A percentile compares a stretch with the other conserved stretches of the same genome.
Conservation (phyloP, 257 asterid species). For the Solanum microdontum region DNA sequence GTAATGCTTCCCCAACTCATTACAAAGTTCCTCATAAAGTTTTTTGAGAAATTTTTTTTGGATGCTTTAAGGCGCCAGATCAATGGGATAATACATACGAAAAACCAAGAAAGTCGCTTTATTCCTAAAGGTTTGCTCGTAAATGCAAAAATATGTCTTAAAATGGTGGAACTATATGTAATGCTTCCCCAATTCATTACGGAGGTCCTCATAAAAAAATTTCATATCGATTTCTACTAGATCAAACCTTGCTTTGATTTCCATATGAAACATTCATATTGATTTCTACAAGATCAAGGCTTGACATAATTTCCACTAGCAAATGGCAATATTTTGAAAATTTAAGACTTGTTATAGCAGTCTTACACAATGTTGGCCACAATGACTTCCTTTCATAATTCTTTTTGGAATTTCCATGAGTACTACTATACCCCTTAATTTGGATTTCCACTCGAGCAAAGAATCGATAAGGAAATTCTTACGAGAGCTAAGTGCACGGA, state of each 20-base stretch:
- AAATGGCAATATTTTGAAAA: conserved; percentile 84
- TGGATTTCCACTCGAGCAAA: conserved; percentile 48
- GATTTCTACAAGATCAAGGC: conserved; percentile 53
- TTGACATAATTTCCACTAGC: conserved; percentile 75
- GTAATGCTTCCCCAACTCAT: neutral
- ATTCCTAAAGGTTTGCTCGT: neutral
- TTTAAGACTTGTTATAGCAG: conserved; percentile 58
- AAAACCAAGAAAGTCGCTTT: neutral
- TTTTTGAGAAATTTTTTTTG: too few species aligned
- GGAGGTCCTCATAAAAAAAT: neutral
- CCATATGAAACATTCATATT: neutral
- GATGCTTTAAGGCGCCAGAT: neutral
- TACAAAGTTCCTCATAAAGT: too few species aligned
- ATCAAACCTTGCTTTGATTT: too few species aligned
- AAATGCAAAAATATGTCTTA: neutral
- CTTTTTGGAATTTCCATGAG: conserved; percentile 4
- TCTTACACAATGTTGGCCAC: conserved; percentile 69
- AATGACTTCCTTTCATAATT: conserved; percentile 32
- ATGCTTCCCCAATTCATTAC: neutral
- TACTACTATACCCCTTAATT: conserved; percentile 15
- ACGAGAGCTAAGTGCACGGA: neutral
- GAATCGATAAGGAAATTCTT: conserved; percentile 29
- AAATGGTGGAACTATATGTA: too few species aligned
- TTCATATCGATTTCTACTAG: too few species aligned
- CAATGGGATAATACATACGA: too few species aligned